Percentiles rank a stretch among this genome's conserved stretches.
Evolutionary conservation across 768 basidiomycete genomes (phyloP).

Genomic region (Lyophyllum shimeji): DNA sequence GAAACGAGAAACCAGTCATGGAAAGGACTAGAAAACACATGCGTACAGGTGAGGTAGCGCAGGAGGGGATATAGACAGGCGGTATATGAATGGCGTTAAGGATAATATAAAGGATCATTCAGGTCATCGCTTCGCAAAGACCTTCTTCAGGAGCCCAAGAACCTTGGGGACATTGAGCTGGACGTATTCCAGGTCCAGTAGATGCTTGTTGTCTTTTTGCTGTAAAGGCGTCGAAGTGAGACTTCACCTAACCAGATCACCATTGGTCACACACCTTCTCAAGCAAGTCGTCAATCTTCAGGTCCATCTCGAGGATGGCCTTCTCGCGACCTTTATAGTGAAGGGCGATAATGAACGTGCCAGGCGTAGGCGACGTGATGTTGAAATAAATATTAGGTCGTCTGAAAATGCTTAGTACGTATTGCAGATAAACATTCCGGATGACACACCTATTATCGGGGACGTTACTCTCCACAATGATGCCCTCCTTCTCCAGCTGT

Average conservation of each 20-base stretch:
- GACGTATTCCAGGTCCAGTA: constrained; percentile 96
- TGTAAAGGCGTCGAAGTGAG: constrained; percentile 30
- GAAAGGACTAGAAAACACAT: constrained; percentile 9
- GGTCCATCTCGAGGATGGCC: constrained; percentile 99
- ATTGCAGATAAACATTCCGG: background rate
- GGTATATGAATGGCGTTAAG: constrained; percentile 25
- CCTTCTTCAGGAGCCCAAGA: constrained; percentile 88
- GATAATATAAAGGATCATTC: constrained; percentile 23
- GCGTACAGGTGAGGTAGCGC: constrained; percentile 15
- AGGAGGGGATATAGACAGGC: constrained; percentile 15
- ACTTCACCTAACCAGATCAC: background rate
- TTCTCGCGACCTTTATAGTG: constrained; percentile 99
- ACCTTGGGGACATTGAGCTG: constrained; percentile 97
- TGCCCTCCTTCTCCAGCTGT: constrained; percentile 97
- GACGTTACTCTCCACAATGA: constrained; percentile 98
- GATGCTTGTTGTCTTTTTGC: constrained; percentile 99
- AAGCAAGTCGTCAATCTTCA: constrained; percentile 96
- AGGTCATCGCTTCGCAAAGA: constrained; percentile 81
- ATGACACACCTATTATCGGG: constrained; percentile 87
- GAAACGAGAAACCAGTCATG: constrained; percentile 11
- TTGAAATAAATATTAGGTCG: constrained; percentile 99
- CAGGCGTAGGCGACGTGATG: constrained; percentile 95
- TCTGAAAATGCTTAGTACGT: constrained; percentile 37
- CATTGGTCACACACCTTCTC: constrained; percentile 72
- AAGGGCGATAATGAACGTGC: constrained; percentile 97